Evolutionary conservation across 202 grass and related monocot genomes (phyloP).

Genomic region (Alloteropsis angusta): DNA sequence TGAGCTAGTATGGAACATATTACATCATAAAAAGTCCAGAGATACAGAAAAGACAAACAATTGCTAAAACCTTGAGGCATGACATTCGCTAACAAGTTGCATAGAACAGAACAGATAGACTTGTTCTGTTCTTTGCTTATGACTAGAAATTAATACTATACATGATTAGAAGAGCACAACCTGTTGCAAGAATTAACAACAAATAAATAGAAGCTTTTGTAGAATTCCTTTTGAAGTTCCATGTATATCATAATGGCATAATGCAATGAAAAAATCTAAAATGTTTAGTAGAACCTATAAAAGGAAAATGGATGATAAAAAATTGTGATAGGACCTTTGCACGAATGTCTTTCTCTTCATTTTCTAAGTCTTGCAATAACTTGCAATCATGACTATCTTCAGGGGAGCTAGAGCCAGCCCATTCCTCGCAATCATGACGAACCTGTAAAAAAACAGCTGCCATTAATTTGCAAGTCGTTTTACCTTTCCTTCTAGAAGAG

Average conservation of each 20-base stretch:
- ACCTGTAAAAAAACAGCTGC: conserved; percentile 37
- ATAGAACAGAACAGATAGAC: background rate
- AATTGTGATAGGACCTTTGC: conserved; percentile 49
- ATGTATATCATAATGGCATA: background rate
- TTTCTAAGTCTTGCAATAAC: conserved; percentile 49
- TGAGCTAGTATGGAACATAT: background rate
- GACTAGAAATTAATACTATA: background rate
- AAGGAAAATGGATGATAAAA: conserved; percentile 2
- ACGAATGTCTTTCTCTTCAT: conserved; percentile 44
- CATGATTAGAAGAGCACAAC: background rate
- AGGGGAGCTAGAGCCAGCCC: conserved; percentile 40
- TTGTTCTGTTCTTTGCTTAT: background rate
- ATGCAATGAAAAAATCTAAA: background rate
- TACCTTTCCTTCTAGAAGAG: background rate
- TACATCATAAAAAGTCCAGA: background rate
- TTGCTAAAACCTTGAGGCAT: background rate
- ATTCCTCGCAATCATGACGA: conserved; percentile 60
- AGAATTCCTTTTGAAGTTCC: background rate
- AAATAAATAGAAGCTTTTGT: background rate
- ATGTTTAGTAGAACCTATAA: background rate
- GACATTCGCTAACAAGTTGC: background rate
- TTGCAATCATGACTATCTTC: conserved; percentile 38
- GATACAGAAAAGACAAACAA: background rate
- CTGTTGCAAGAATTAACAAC: background rate
- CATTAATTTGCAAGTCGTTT: conserved; percentile 8